Evolutionary conservation across 2,329 filamentous ascomycete genomes (phyloP), one percentile per base, ranked within the genome.

Genomic region (Claviceps sp.): DNA sequence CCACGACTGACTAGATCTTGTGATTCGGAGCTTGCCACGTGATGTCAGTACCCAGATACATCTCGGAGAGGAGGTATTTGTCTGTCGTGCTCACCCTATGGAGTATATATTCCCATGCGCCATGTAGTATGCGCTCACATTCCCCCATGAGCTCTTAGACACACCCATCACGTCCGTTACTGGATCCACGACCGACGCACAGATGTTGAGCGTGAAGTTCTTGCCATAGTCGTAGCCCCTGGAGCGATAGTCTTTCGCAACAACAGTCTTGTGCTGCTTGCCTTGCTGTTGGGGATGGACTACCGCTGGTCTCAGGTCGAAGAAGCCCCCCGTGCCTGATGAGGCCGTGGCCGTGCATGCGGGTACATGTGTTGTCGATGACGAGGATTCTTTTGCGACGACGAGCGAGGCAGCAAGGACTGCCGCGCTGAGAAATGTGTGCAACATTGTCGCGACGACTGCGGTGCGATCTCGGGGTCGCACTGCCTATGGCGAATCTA

Each of bases 151-250:
- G 52, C 65, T 64, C 65, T 78, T 73, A 45, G 81, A 74, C 3
- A 90, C 65, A n/a, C 83, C 85, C 11, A 78, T 75, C 9, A 86
- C 78, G 55, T 80, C 72, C 44, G 75, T 70, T 20, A 85, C 71
- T 16, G 78, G 71, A 59, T 85, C 79, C 16, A 89, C 76, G n/a
- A 90, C 84, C 1, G 85, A 74, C 38, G 76, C 82, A 70, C 87
- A 93, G 59, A 93, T 83, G 68, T 93, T 93, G 60, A 91, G 64
- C 2, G 87, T 91, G 62, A 93, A 93, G 70, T 91, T 91, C 57
- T 81, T 79, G 56, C 79, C 81, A 59, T 89, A 87, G 67, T 91
- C 87, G 65, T 82, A 85, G 37, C 87, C 87, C 54, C 77, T 78
- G 7, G 84, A 81, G 56, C 80, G 75, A 65, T 82, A 82, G 62